These are phyloP conservation scores for Apostasia shenzhenica DNA, from an alignment of 106 monocot genomes.

Conservation along the genomic window DNA sequence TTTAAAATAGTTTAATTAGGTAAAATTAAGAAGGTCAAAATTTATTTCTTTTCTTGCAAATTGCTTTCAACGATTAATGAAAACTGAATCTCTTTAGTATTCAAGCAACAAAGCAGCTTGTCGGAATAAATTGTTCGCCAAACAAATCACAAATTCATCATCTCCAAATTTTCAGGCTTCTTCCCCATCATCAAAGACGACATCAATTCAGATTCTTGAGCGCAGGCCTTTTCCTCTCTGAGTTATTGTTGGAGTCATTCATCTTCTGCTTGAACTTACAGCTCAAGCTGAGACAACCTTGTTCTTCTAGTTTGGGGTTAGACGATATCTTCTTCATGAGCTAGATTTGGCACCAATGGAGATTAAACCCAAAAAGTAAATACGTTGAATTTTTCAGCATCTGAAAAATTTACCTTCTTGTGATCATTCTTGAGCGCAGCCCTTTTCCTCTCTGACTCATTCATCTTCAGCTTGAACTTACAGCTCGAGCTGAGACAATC, in stretches of 20 bases:
- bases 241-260: not conserved
- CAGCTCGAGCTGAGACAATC: not conserved
- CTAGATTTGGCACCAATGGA: not conserved
- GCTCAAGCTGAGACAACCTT: not conserved
- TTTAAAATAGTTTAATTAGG: too few species aligned
- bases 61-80: too few species aligned
- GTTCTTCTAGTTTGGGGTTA: not conserved
- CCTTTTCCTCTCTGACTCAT: not conserved
- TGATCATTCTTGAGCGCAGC: not conserved
- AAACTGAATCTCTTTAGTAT: too few species aligned
- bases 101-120: too few species aligned
- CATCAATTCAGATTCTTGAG: constrained; percentile 2
- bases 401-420: not conserved
- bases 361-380: not conserved
- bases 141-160: too few species aligned
- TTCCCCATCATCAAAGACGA: too few species aligned
- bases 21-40: too few species aligned
- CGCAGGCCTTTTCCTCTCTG: constrained; percentile 1
- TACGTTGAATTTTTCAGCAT: not conserved
- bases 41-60: too few species aligned
- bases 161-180: too few species aligned
- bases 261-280: not conserved
- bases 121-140: too few species aligned
- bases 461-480: not conserved
- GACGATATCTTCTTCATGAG: not conserved